Evolutionary conservation across 495 filamentous ascomycete species (phyloP), one percentile per base, ranked within the genome.

Genomic region (Hypoxylon trugodes): DNA sequence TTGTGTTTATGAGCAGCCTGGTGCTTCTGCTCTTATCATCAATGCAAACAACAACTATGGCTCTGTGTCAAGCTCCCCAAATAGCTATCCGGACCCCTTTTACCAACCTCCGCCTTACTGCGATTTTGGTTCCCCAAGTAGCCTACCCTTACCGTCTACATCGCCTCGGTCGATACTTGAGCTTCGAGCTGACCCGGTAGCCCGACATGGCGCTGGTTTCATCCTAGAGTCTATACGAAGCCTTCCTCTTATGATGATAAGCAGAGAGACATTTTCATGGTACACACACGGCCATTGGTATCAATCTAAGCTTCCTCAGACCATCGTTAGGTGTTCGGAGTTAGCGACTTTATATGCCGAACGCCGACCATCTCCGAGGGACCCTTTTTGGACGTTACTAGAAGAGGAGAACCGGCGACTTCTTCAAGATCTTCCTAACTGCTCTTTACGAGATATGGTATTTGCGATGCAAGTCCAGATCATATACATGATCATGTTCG

Each of bases 221-320:
- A 40, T 71, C 24, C 12, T 69, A 1, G 69, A 71, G 28, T 37
- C 52, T 3, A 26, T 69, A 26, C 42, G 69, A 32, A 50, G 35
- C 8, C 38, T 71, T 12, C 65, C 68, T 18, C 35, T 58, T 12
- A 62, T 38, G 38, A 62, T 71, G 60, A 47, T 48, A 7, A 50
- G 33, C 22, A 55, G 65, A 36, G 65, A 69, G 38, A 62, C 47
- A 3, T 65, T 69, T 12, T 63, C 65, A 5, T 52, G 45, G 35
- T 69, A 59, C 15, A 40, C 28, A 16, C 68, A 71, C 6, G 68
- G 68, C 7, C 42, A 61, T 10, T 70, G 68, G 68, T 57, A 56
- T 33, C 37, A 55, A 15, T 35, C 68, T n/a, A 49, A 62, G 32
- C 52, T 62, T 18, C 61, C 65, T 13, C 41, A 8, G 2, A 59